These are phyloP conservation scores for Naganishia vaughanmartiniae DNA, from an alignment of 768 basidiomycete species.

Conservation along the genomic window DNA sequence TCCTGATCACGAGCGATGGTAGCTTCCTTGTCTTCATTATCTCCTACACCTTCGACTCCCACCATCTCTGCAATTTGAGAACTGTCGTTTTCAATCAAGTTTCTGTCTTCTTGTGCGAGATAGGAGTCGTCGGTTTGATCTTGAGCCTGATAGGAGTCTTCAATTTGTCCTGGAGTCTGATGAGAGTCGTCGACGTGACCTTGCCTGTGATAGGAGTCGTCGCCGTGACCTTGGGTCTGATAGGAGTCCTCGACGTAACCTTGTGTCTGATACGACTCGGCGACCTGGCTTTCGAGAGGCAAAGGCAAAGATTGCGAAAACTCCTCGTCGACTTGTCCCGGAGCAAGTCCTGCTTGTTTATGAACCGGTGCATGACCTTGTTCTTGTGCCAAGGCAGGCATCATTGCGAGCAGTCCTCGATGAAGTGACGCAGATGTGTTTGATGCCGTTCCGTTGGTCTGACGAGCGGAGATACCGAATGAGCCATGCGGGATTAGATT, in stretches of 20 bases:
- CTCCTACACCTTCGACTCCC: background rate
- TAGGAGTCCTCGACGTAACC: conserved; percentile 1
- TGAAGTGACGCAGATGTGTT: background rate
- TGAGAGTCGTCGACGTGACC: too few species aligned
- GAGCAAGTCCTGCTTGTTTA: background rate
- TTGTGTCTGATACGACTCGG: conserved; percentile 1
- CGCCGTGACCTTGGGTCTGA: background rate
- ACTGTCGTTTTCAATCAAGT: background rate
- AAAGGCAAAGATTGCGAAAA: background rate
- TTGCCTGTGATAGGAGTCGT: too few species aligned
- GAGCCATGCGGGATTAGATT: background rate
- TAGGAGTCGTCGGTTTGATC: too few species aligned
- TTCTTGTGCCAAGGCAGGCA: background rate
- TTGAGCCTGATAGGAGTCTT: conserved; percentile 5
- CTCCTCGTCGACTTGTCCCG: background rate
- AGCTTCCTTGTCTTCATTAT: background rate
- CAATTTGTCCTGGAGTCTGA: too few species aligned
- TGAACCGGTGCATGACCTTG: background rate
- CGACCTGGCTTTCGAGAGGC: background rate
- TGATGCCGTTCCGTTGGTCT: background rate
- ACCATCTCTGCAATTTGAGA: background rate
- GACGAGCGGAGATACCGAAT: background rate
- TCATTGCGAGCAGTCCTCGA: background rate
- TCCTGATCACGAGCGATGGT: background rate
- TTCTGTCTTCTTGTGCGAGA: background rate